Evolutionary conservation across 208 protist species (phyloP).

Genomic region (Trypanosoma rangeli): DNA sequence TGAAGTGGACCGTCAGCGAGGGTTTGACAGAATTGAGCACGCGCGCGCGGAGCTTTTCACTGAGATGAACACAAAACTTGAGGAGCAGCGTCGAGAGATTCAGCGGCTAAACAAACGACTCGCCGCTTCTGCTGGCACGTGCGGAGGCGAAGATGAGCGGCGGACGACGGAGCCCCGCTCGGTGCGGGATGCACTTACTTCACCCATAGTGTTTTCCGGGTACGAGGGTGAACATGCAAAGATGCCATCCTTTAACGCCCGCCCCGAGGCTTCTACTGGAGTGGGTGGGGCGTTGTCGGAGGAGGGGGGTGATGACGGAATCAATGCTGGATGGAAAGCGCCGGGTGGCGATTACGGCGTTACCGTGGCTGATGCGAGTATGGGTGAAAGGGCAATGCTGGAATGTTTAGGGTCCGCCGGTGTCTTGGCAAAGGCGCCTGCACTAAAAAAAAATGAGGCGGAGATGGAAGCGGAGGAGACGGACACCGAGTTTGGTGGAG

Average conservation of each 20-base stretch:
- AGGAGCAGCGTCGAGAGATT: constrained; percentile 62
- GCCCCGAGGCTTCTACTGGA: neutral
- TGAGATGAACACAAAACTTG: constrained; percentile 71
- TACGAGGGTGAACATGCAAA: neutral
- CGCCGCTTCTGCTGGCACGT: neutral
- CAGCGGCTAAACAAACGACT: constrained; percentile 32
- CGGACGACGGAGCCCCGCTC: neutral
- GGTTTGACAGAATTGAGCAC: constrained; percentile 75
- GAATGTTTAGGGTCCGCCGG: neutral
- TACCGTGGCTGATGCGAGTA: neutral
- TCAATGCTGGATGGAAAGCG: neutral
- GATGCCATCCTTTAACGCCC: neutral
- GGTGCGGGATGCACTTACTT: constrained; percentile 16
- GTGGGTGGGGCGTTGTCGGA: neutral
- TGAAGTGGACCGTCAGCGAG: constrained; percentile 61
- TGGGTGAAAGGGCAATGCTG: constrained; percentile 4
- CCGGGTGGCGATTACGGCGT: neutral
- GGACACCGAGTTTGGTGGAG: neutral
- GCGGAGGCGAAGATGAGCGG: neutral
- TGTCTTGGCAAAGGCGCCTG: neutral
- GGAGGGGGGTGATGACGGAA: neutral
- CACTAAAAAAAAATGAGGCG: neutral
- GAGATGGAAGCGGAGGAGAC: neutral
- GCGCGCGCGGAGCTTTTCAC: constrained; percentile 75
- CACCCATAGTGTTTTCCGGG: constrained; percentile 7